Conservation (phyloP, 805 yeast genomes). For the Starmerella etchellsii region DNA sequence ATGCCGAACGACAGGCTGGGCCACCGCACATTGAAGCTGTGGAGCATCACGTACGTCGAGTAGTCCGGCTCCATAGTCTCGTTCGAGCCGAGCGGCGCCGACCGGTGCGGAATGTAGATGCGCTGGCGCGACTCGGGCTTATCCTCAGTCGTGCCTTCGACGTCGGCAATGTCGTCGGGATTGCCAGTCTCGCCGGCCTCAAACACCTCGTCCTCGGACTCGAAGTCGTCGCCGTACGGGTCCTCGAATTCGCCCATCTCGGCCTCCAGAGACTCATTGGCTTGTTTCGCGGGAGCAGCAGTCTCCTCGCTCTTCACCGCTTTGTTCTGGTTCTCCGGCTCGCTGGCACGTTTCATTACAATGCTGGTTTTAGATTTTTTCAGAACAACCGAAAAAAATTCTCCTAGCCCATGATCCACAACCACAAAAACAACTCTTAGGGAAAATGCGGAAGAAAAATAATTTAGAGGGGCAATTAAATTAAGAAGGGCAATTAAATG, state of each 20-base stretch:
- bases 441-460: no score
- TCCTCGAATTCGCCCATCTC: conserved; percentile 42
- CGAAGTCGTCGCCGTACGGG: conserved; percentile 66
- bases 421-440: no score
- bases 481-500: not conserved
- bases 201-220: conserved; percentile 48
- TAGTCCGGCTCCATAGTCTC: conserved; percentile 96
- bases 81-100: conserved; percentile 85
- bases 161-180: conserved; percentile 64
- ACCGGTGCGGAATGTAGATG: conserved; percentile 75
- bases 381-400: conserved; percentile 2
- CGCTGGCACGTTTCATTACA: conserved; percentile 17
- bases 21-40: conserved; percentile 89
- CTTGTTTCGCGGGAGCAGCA: conserved; percentile 2
- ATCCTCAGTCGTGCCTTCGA: conserved; percentile 14
- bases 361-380: not conserved
- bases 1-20: conserved; percentile 89
- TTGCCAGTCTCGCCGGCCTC: conserved; percentile 84
- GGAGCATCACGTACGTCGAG: conserved; percentile 89
- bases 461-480: no score
- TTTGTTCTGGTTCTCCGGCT: conserved; percentile 9
- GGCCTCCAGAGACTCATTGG: conserved; percentile 20
- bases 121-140: conserved; percentile 25
- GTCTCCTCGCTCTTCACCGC: conserved; percentile 7
- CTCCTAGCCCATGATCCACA: conserved; percentile 1